These are phyloP conservation scores for Geotrichum klebahnii DNA, from an alignment of 1,139 yeast species.

Conservation along the genomic window DNA sequence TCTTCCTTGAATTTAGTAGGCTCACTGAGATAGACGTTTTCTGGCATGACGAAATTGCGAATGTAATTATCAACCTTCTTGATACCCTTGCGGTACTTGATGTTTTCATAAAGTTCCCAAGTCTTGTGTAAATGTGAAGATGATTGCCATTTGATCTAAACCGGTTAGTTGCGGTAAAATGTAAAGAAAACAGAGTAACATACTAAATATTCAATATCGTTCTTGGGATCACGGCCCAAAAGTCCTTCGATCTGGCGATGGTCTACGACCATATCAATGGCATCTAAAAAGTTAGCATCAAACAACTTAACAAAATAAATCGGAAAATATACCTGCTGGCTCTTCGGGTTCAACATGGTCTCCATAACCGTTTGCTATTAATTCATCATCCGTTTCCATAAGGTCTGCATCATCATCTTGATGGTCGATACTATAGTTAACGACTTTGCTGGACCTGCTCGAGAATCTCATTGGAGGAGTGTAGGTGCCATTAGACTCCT, in stretches of 20 bases:
- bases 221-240: slow-evolving; percentile 34
- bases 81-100: slow-evolving; percentile 61
- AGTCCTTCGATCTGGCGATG: slow-evolving; percentile 33
- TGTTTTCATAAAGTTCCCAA: slow-evolving; percentile 72
- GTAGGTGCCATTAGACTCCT: slow-evolving; percentile 28
- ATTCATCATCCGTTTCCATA: slow-evolving; percentile 44
- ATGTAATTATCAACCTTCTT: slow-evolving; percentile 89
- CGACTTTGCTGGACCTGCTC: slow-evolving; percentile 62
- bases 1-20: slow-evolving; percentile 79
- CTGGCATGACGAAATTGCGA: slow-evolving; percentile 67
- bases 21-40: slow-evolving; percentile 71
- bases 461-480: slow-evolving; percentile 58
- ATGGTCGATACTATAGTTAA: slow-evolving; percentile 73
- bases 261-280: slow-evolving; percentile 39
- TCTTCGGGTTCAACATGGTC: slow-evolving; percentile 40
- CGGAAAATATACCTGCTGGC: slow-evolving; percentile 34
- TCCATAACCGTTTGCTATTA: slow-evolving; percentile 37
- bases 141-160: slow-evolving; percentile 78
- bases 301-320: too few relatives aligned
- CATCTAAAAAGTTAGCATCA: slow-evolving; percentile 32
- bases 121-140: slow-evolving; percentile 91
- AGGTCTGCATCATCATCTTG: slow-evolving; percentile 55
- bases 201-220: slow-evolving; percentile 37
- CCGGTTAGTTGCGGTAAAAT: slow-evolving; percentile 6
- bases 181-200: slow-evolving; percentile 22